Evolutionary conservation across 1,284 basidiomycete species (phyloP).

Genomic region (Tylopilus sp.): DNA sequence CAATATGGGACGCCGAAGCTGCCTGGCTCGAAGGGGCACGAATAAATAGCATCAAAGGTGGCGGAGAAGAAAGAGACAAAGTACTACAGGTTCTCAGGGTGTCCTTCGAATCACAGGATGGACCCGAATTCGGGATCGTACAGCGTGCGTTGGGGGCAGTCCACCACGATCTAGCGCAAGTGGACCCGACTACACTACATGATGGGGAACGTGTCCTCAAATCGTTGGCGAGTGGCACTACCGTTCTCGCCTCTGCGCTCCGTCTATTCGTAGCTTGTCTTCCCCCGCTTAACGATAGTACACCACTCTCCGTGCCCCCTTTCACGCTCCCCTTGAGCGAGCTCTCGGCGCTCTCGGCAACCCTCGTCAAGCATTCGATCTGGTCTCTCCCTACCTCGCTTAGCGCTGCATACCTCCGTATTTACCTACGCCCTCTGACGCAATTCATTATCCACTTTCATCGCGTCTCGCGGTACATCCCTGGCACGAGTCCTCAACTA

Average conservation of each 20-base stretch:
- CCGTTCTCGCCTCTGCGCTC: conserved; percentile 59
- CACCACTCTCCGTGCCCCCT: conserved; percentile 54
- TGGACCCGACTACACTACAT: background rate
- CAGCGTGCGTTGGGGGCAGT: conserved; percentile 22
- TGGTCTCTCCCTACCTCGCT: conserved; percentile 51
- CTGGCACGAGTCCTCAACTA: conserved; percentile 62
- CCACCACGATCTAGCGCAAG: conserved; percentile 18
- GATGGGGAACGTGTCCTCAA: conserved; percentile 18
- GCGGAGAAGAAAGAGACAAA: conserved; percentile 67
- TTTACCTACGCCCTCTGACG: conserved; percentile 63
- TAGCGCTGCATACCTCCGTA: conserved; percentile 33
- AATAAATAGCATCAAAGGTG: conserved; percentile 76
- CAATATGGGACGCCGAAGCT: conserved; percentile 66
- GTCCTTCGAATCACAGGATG: conserved; percentile 56
- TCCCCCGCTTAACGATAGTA: conserved; percentile 49
- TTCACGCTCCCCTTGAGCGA: conserved; percentile 67
- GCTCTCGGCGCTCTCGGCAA: conserved; percentile 63
- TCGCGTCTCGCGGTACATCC: conserved; percentile 64
- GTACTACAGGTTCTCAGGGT: conserved; percentile 47
- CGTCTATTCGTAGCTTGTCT: conserved; percentile 73
- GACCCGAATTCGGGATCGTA: conserved; percentile 43
- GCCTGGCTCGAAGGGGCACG: conserved; percentile 82
- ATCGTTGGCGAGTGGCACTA: conserved; percentile 20
- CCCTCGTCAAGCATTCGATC: conserved; percentile 59
- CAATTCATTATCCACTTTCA: conserved; percentile 65